Base-by-base conservation (phyloP, 345 rosid species). In the Gynandropsis gynandra region DNA sequence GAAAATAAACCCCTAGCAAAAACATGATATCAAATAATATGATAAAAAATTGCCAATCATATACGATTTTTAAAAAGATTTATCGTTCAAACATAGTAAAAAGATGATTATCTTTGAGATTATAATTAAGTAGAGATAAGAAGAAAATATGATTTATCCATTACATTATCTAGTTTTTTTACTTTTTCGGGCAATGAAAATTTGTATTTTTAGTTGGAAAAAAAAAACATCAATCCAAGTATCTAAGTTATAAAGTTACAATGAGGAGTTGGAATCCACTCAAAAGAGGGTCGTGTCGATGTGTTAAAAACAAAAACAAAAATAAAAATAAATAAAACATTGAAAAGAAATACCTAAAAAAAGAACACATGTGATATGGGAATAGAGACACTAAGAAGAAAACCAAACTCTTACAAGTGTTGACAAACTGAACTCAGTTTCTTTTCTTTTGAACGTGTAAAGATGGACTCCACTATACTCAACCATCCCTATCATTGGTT, bases 401-500 rank as follows among this genome's bases (percentile, higher is more conserved):
- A 38, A 59, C 64, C 52, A 59, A 62, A 59, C 37, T 45, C n/a
- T 62, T 53, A 38, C 47, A 37, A 65, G 64, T 33, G 45, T 65
- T 59, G 70, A 58, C 70, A 65, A 65, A 19, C 50, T 46, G 47
- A 59, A 65, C 64, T 65, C 65, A 65, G 9, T 65, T 58, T 49
- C 1, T 51, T 47, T 65, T 65, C 51, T 27, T 51, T 14, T 44
- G 44, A 51, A 58, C 64, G 54, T 65, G 64, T 10, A 65, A 64
- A 58, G 59, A 58, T 58, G 54, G 57, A 51, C 9, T 65, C 69
- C 59, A 65, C 59, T 51, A 42, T 52, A 44, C 39, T 24, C 20
- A 56, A 56, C 69, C 18, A 39, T 58, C 50, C 37, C 38, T 58
- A 37, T 65, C 70, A 58, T 17, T 57, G 58, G 47, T 40, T 37